Evolutionary conservation across 352 stramenopile genomes (phyloP).

Genomic region (Phytophthora pistaciae): DNA sequence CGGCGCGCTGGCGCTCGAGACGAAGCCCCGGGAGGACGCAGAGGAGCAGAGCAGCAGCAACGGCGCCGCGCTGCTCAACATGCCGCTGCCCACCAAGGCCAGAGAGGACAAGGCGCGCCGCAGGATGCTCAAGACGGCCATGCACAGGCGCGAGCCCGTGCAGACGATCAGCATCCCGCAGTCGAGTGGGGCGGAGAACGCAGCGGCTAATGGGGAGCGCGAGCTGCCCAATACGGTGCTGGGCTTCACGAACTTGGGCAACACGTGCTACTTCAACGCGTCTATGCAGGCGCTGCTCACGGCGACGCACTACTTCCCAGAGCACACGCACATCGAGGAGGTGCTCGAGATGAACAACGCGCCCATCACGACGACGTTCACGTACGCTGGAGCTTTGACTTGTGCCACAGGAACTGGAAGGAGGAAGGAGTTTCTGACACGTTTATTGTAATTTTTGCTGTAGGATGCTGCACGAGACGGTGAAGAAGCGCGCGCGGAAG

Average conservation of each 20-base stretch:
- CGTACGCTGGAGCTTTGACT: slow-evolving; percentile 40
- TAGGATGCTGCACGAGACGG: slow-evolving; percentile 67
- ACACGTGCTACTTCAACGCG: slow-evolving; percentile 95
- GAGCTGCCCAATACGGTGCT: slow-evolving; percentile 52
- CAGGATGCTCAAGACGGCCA: slow-evolving; percentile 27
- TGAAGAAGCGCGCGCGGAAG: slow-evolving; percentile 60
- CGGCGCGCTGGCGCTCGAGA: neutral
- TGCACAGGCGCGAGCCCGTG: slow-evolving; percentile 20
- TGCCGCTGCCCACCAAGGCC: slow-evolving; percentile 42
- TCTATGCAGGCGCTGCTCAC: slow-evolving; percentile 92
- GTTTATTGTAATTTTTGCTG: neutral
- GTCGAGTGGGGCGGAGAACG: neutral
- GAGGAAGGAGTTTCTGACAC: neutral
- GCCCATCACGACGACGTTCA: slow-evolving; percentile 91
- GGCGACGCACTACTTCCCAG: slow-evolving; percentile 80
- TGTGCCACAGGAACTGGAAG: neutral
- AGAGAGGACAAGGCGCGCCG: slow-evolving; percentile 40
- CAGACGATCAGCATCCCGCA: slow-evolving; percentile 23
- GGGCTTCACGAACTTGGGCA: slow-evolving; percentile 92
- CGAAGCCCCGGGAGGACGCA: neutral
- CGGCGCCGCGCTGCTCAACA: slow-evolving; percentile 31
- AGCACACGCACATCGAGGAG: slow-evolving; percentile 57
- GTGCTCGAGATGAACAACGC: slow-evolving; percentile 68
- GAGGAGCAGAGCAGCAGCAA: neutral
- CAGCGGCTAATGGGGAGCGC: neutral